Evolutionary conservation across 2,329 filamentous ascomycete species (phyloP).

Genomic region (Penicillium fuscoglaucum): DNA sequence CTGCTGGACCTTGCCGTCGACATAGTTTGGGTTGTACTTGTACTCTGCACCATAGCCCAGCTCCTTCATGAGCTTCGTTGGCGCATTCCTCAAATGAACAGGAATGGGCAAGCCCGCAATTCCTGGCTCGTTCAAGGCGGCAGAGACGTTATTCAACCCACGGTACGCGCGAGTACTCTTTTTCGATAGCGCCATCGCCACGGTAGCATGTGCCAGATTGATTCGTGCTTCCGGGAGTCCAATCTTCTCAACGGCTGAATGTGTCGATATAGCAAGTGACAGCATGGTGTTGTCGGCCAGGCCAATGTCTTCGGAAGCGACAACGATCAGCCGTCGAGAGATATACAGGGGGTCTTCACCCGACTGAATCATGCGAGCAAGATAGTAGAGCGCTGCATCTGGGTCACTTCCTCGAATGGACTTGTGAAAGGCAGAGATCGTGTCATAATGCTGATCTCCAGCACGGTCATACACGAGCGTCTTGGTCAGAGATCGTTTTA

Average conservation of each 20-base stretch:
- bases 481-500: slow-evolving; percentile 83
- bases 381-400: slow-evolving; percentile 89
- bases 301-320: slow-evolving; percentile 91
- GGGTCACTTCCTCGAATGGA: slow-evolving; percentile 83
- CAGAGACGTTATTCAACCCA: slow-evolving; percentile 75
- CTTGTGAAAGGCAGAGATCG: slow-evolving; percentile 96
- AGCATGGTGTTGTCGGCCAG: slow-evolving; percentile 84
- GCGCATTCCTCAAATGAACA: slow-evolving; percentile 85
- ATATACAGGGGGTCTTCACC: slow-evolving; percentile 93
- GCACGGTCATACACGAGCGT: slow-evolving; percentile 93
- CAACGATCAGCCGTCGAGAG: slow-evolving; percentile 87
- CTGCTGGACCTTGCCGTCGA: slow-evolving; percentile 77
- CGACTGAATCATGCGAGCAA: slow-evolving; percentile 91
- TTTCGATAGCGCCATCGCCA: slow-evolving; percentile 74
- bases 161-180: slow-evolving; percentile 89
- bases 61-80: slow-evolving; percentile 89
- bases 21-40: slow-evolving; percentile 93
- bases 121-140: slow-evolving; percentile 78
- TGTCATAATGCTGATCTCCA: slow-evolving; percentile 96
- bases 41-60: slow-evolving; percentile 88
- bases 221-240: slow-evolving; percentile 95
- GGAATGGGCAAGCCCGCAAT: slow-evolving; percentile 80
- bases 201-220: slow-evolving; percentile 81
- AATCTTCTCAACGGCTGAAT: slow-evolving; percentile 86
- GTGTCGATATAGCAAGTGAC: slow-evolving; percentile 78